Base-by-base conservation (phyloP, 2,329 filamentous ascomycete genomes). In the Cercospora sojina region DNA sequence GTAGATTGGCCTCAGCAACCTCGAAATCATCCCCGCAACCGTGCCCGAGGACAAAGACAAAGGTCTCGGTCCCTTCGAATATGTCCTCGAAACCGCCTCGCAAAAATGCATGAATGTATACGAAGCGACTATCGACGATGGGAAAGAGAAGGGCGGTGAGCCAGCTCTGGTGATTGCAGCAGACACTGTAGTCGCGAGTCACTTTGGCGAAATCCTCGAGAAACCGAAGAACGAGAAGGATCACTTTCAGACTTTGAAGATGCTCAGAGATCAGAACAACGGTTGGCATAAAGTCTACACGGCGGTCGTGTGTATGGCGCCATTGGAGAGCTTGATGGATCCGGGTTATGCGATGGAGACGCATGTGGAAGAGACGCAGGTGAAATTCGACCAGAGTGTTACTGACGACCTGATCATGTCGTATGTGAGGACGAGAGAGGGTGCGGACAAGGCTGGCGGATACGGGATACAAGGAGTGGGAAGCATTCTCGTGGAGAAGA, bases 391-490 rank as follows among this genome's bases (percentile, higher is more conserved):
- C 76, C 80, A 83, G 66, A 71, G 68, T 79, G 83, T 89, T 4
- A 87, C 88, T 13, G 94, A 99, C 80, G 93, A 96, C 67, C 86
- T 97, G 71, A 89, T 98, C 66, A 83, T 92, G 72, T 86, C 86
- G 62, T 93, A 93, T 76, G 90, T 93, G 65, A 86, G 84, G 75
- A 97, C 94, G 23, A 85, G 94, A 64, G 95, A 99, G 82, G 95
- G 95, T 1, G 93, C 88, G 10, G 95, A 98, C 79, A 99, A 98
- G 83, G 95, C 95, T 0, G 95, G 95, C 2, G 95, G 95, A 0
- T 99, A 99, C 79, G 95, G 92, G 1, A 87, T 99, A 62, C 95
- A 99, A 80, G 95, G 94, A 0, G 83, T 94, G 10, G 95, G 91
- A 1, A 90, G 91, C 8, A 88, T 97, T 77, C 80, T 99, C 65